Percentiles rank a stretch among this genome's conserved stretches.
Conservation (phyloP, 1,284 basidiomycete genomes). For the Sutorius eximius region DNA sequence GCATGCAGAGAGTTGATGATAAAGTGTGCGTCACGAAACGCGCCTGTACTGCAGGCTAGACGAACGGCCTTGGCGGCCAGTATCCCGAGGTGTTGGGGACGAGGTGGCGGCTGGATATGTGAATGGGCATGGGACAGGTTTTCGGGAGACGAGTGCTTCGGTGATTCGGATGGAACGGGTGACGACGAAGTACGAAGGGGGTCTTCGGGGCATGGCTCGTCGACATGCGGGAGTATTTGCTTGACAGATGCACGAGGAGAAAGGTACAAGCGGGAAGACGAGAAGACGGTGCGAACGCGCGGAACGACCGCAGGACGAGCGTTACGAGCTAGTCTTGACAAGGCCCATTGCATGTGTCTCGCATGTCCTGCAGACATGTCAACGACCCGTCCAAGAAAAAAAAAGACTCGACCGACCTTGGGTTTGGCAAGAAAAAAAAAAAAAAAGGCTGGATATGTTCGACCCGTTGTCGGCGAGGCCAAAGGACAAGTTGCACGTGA, state of each 20-base stretch:
- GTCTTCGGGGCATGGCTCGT: background rate
- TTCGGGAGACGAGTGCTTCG: background rate
- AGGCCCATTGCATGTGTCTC: slow-evolving; percentile 63
- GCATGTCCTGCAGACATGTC: slow-evolving; percentile 43
- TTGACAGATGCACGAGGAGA: slow-evolving; percentile 6
- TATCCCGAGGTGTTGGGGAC: slow-evolving; percentile 32
- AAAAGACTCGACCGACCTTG: slow-evolving; percentile 18
- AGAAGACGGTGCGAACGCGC: slow-evolving; percentile 8
- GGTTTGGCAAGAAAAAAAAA: background rate
- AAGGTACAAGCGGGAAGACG: slow-evolving; percentile 2
- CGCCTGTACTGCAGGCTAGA: slow-evolving; percentile 43
- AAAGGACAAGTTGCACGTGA: slow-evolving; percentile 20
- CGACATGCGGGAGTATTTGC: background rate
- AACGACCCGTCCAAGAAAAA: no score
- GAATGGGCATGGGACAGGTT: background rate
- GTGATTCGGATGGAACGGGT: background rate
- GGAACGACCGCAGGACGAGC: background rate
- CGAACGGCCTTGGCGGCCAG: slow-evolving; percentile 56
- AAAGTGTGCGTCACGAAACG: slow-evolving; percentile 50
- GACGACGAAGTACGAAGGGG: background rate
- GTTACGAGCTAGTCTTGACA: slow-evolving; percentile 47
- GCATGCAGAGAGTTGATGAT: slow-evolving; percentile 58
- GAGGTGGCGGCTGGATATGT: background rate
- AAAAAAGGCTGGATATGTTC: background rate
- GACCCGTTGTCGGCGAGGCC: background rate